Evolutionary conservation across 306 rosid species (phyloP).

Genomic region (Dalbergia cultrata): DNA sequence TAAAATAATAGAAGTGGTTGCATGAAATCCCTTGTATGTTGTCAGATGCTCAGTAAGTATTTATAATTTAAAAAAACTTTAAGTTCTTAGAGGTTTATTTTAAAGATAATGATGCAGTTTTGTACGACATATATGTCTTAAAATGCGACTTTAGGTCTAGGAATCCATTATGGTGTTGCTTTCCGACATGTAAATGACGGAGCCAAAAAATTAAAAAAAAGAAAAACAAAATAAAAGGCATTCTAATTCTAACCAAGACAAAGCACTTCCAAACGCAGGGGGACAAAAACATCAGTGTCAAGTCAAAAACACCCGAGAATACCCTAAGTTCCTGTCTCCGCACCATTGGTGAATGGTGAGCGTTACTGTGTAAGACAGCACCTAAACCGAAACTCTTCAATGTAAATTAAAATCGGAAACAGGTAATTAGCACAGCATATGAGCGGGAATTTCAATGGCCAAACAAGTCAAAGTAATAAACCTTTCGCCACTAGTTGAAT

Average conservation of each 20-base stretch:
- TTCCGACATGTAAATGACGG: constrained; percentile 26
- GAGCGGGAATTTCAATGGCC: too few relatives aligned
- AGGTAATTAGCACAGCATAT: too few relatives aligned
- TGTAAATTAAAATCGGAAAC: too few relatives aligned
- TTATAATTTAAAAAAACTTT: constrained; percentile 47
- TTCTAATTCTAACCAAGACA: constrained; percentile 34
- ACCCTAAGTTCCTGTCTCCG: constrained; percentile 27
- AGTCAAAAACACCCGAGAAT: constrained; percentile 21
- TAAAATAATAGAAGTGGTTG: constrained; percentile 53
- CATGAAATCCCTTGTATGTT: constrained; percentile 20
- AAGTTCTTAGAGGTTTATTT: constrained; percentile 48
- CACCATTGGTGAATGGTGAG: constrained; percentile 42
- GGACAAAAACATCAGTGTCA: constrained; percentile 59
- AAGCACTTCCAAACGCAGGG: constrained; percentile 44
- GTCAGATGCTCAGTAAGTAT: constrained; percentile 51
- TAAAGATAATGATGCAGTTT: constrained; percentile 25
- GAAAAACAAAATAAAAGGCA: neutral
- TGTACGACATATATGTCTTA: constrained; percentile 17
- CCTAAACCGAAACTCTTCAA: too few relatives aligned
- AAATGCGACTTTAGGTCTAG: constrained; percentile 21
- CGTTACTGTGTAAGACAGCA: too few relatives aligned
- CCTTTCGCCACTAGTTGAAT: too few relatives aligned
- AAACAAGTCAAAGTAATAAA: too few relatives aligned
- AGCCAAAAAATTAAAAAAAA: neutral
- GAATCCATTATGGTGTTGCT: constrained; percentile 15